phyloP scores from a whole-genome alignment of 1,139 yeast genomes.

The Candida albicans region DNA sequence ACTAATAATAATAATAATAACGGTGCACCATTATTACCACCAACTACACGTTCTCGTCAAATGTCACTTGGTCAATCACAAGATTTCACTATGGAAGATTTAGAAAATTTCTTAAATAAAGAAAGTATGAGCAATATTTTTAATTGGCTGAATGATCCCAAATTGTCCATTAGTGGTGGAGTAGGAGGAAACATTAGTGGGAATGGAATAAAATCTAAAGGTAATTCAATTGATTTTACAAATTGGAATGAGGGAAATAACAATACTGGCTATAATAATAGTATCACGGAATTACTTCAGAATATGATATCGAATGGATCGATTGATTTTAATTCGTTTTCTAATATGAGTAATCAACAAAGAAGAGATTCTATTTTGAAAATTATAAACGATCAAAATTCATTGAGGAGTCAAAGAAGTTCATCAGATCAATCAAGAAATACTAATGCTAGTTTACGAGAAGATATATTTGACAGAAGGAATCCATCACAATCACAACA shows the following conservation, averaged over 20 bases:
- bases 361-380: conserved; percentile 45
- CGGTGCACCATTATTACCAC: conserved; percentile 12
- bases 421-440: conserved; percentile 6
- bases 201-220: conserved; percentile 19
- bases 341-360: conserved; percentile 43
- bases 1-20: conserved; percentile 3
- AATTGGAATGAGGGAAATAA: conserved; percentile 15
- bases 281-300: conserved; percentile 38
- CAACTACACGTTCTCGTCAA: conserved; percentile 17
- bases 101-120: conserved; percentile 44
- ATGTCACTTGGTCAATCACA: conserved; percentile 16
- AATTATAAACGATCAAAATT: conserved; percentile 34
- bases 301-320: conserved; percentile 39
- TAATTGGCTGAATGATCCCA: conserved; percentile 27
- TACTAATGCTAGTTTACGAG: conserved; percentile 29
- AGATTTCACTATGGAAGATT: conserved; percentile 37
- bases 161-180: conserved; percentile 9
- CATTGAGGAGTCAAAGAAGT: conserved; percentile 18
- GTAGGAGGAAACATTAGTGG: conserved; percentile 7
- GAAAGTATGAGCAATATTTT: conserved; percentile 40
- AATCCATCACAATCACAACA: conserved; percentile 7
- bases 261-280: conserved; percentile 32
- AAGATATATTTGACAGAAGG: conserved; percentile 42
- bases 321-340: conserved; percentile 29
- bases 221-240: conserved; percentile 32